Conservation (phyloP, 768 basidiomycete species). For the Tricholoma bakamatsutake region DNA sequence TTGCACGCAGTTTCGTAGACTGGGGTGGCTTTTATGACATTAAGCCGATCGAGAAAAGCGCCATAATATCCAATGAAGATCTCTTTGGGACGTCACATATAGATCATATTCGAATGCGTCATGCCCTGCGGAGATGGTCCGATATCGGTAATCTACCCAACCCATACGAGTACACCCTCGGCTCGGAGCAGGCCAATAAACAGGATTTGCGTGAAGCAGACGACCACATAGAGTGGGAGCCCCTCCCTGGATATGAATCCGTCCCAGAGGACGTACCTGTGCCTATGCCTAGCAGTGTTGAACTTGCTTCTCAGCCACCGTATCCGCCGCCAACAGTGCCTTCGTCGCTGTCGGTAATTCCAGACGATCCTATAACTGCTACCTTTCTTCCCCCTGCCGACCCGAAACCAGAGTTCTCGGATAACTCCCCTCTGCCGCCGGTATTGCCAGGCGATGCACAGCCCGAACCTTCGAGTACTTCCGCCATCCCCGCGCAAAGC, state of each 20-base stretch:
- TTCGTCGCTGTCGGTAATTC: neutral
- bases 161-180: conserved; percentile 20
- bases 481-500: neutral
- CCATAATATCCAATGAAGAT: conserved; percentile 16
- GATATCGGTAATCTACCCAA: conserved; percentile 14
- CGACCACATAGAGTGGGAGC: conserved; percentile 13
- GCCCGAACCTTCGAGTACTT: neutral
- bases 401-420: neutral
- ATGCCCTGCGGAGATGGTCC: conserved; percentile 20
- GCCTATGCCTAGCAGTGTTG: conserved; percentile 8
- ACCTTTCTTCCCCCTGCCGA: neutral
- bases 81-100: conserved; percentile 17
- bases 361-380: neutral
- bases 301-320: neutral
- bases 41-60: conserved; percentile 21
- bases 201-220: neutral
- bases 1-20: conserved; percentile 18
- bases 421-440: neutral
- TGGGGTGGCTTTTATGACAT: conserved; percentile 35
- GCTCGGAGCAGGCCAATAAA: neutral
- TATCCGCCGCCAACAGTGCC: neutral
- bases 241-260: conserved; percentile 12
- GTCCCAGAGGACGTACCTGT: conserved; percentile 8
- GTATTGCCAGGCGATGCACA: neutral
- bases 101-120: conserved; percentile 26